phyloP scores from a whole-genome alignment of 2,329 filamentous ascomycete species.

The Curvularia lunata region DNA sequence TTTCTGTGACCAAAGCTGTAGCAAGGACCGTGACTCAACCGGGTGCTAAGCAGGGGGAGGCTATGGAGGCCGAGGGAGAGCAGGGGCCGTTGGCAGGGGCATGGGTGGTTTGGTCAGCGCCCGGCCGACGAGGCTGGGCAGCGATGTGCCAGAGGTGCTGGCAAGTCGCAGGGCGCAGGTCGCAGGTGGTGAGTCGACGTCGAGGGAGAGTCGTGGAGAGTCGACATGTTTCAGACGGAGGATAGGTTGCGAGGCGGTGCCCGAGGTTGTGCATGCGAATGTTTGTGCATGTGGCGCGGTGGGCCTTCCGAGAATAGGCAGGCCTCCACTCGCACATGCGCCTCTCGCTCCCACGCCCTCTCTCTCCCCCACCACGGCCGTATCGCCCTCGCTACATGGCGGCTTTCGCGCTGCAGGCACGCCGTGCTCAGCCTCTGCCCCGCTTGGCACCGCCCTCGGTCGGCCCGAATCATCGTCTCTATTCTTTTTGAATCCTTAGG shows the following conservation, averaged over 20 bases:
- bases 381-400: conserved; percentile 7
- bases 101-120: neutral
- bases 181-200: neutral
- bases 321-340: conserved; percentile 3
- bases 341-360: conserved; percentile 5
- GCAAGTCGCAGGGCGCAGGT: conserved; percentile 4
- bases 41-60: conserved; percentile 1
- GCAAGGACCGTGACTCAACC: conserved; percentile 3
- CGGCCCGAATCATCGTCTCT: conserved; percentile 19
- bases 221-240: conserved; percentile 4
- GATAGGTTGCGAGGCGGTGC: neutral
- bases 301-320: neutral
- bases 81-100: neutral
- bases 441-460: conserved; percentile 22
- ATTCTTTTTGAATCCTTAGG: conserved; percentile 2
- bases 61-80: neutral
- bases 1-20: conserved; percentile 13
- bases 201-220: neutral
- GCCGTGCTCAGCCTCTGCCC: conserved; percentile 20
- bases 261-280: neutral
- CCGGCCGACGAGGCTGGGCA: neutral
- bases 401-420: conserved; percentile 17
- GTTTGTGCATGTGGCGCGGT: neutral
- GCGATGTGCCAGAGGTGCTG: neutral
- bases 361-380: conserved; percentile 3